Evolutionary conservation across 2,329 filamentous ascomycete species (phyloP), one percentile per base, ranked within the genome.

Genomic region (Trichoderma sp.): DNA sequence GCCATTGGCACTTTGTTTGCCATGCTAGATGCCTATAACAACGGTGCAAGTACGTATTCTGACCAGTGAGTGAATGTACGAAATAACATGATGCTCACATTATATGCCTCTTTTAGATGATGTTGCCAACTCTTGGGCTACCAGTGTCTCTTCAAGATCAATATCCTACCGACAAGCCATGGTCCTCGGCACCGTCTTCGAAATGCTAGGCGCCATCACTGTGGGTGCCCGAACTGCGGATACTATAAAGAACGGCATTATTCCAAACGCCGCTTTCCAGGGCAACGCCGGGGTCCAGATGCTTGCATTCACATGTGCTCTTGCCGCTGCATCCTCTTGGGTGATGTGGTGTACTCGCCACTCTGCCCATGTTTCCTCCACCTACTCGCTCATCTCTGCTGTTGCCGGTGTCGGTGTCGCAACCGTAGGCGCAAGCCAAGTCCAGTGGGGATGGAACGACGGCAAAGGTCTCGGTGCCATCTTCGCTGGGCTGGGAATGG

Each of bases 51-150:
- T 92, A 81, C 81, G 89, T 86, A 0, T 49, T 18, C 21, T 21
- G 4, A 56, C 14, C 8, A 56, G 8, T 10, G 4, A 21, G 13
- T 13, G n/a, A 13, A 49, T 6, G 21, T 13, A 26, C 10, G 18
- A 21, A 13, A 4, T 4, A 49, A 13, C n/a, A 49, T 49, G 18
- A 24, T 49, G n/a, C 46, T 49, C n/a, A 49, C n/a, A 49, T 13
- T 21, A 10, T 5, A 24, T 49, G 39, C 49, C 37, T 54, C 28
- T 30, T 56, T 16, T 7, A 90, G 89, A 94, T 80, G 92, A 94
- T 90, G 91, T 95, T 68, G 91, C 92, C 76, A 95, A 95, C 81
- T 83, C 91, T 61, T 94, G 91, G 90, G 91, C 91, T 8, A 94
- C 92, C 74, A 90, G 87, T 54, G 73, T 94, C 69, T 94, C 91